Evolutionary conservation across 2,329 filamentous ascomycete genomes (phyloP), one percentile per base, ranked within the genome.

Genomic region (Lecanicillium sp.): DNA sequence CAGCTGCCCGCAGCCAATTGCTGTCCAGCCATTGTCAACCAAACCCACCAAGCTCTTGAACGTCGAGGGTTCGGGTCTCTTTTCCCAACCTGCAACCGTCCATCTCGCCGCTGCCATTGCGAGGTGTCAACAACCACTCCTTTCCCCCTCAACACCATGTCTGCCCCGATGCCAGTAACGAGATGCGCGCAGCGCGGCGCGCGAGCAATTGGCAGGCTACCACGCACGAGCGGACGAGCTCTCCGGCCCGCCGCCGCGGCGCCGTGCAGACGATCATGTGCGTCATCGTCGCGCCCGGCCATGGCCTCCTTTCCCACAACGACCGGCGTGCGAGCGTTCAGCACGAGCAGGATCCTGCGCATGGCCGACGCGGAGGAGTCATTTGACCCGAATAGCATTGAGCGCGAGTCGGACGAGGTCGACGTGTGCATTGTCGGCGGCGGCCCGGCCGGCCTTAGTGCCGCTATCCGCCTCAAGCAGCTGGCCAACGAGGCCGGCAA

Each of bases 371-470:
- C 49, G 18, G 67, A 77, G 41, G 75, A 77, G 27, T 55, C 66
- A 40, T 85, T 87, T 50, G 81, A 88, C 55, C 81, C 81, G 8
- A 62, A 66, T 17, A 64, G 61, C 40, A 70, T 89, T 42, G 90
- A 97, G 48, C 82, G 92, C 48, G 92, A 97, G 61, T 84, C 79
- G 39, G 92, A 98, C 55, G 69, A 92, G 64, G 92, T 98, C 20
- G 92, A 98, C 62, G 89, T 98, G 20, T 94, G 88, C 63, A 97
- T 98, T 54, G 79, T 98, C 39, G 92, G 92, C 55, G 92, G 87
- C 60, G 90, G 92, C n/a, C 92, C 92, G 38, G 87, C 92, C 37
- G 92, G 92, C 43, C 74, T 98, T 49, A 84, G 86, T 50, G 89
- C 92, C 33, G 92, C 90, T 36, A 98, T 98, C 57, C 83, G 86